Evolutionary conservation across 495 filamentous ascomycete genomes (phyloP).

Genomic region (Chaetomium tenue): DNA sequence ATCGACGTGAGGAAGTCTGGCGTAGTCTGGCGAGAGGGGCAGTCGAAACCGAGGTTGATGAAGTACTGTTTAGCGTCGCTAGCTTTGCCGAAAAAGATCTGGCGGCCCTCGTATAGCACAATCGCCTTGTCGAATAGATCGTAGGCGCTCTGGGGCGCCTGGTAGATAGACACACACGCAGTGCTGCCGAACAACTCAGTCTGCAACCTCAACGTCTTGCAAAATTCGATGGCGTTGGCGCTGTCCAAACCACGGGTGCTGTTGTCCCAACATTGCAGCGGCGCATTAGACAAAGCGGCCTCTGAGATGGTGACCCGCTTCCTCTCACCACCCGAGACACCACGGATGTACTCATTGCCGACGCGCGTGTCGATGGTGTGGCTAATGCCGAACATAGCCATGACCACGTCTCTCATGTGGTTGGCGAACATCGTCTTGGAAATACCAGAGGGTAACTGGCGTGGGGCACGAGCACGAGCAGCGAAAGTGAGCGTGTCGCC

Average conservation of each 20-base stretch:
- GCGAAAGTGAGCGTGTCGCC: constrained; percentile 78
- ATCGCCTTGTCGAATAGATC: constrained; percentile 77
- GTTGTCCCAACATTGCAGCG: constrained; percentile 83
- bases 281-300: constrained; percentile 59
- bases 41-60: constrained; percentile 70
- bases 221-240: constrained; percentile 79
- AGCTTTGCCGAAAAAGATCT: constrained; percentile 75
- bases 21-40: constrained; percentile 68
- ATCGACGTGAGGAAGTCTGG: constrained; percentile 81
- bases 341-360: constrained; percentile 76
- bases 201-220: constrained; percentile 62
- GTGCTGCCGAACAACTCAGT: constrained; percentile 65
- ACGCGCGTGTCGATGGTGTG: constrained; percentile 76
- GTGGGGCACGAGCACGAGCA: constrained; percentile 64
- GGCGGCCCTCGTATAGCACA: constrained; percentile 76
- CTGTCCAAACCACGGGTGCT: constrained; percentile 78
- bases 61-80: constrained; percentile 67
- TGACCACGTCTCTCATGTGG: constrained; percentile 71
- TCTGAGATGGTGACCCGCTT: constrained; percentile 84
- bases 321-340: constrained; percentile 77
- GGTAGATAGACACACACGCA: constrained; percentile 78
- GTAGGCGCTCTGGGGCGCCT: constrained; percentile 74
- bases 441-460: constrained; percentile 59
- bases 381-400: constrained; percentile 74
- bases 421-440: constrained; percentile 57